Base-by-base conservation (phyloP, 768 basidiomycete species). In the Boletus tomentosulus region DNA sequence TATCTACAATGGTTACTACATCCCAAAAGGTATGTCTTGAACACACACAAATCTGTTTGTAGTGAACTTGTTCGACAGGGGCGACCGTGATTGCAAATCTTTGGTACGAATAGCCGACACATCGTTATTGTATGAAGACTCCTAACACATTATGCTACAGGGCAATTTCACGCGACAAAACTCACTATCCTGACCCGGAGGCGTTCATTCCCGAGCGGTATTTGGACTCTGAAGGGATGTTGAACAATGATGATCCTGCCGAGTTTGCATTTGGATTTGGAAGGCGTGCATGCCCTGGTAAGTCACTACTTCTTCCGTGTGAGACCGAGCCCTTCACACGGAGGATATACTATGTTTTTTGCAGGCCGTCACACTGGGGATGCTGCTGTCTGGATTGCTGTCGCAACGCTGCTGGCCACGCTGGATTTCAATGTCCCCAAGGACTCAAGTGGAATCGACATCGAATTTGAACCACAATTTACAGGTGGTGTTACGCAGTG, bases 1-100 rank as follows among this genome's bases (percentile, higher is more conserved):
- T 31, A 11, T 31, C 15, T 78, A 77, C 55, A 61, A 69, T 24
- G 72, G 75, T 13, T 79, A 77, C 54, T 64, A 78, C 10, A 84
- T 84, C 37, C 82, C 82, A 1, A 71, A 71, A 51, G 82, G 81
- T 41, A 54, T 28, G 51, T 12, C 24, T 13, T 4, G 25, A 2
- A n/a, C 31, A 9, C 6, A 6, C 11, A 12, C 19, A 0, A 15
- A 12, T 19, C n/a, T 45, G 24, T 7, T 24, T 28, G 25, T 12
- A 10, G 15, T 30, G 15, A 27, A 35, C 38, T 19, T 4, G 1
- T 1, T 10, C 16, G 9, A 34, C 39, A 59, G 58, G 58, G 4
- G 49, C 58, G 3, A 51, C n/a, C 1, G 7, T 57, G 34, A 2
- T 49, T 7, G 27, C 31, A 12, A 59, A 57, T 27, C 2, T 31